Percentiles rank a stretch among this genome's conserved stretches.
Conservation (phyloP, 768 basidiomycete genomes). For the Pleurotus sapidus region DNA sequence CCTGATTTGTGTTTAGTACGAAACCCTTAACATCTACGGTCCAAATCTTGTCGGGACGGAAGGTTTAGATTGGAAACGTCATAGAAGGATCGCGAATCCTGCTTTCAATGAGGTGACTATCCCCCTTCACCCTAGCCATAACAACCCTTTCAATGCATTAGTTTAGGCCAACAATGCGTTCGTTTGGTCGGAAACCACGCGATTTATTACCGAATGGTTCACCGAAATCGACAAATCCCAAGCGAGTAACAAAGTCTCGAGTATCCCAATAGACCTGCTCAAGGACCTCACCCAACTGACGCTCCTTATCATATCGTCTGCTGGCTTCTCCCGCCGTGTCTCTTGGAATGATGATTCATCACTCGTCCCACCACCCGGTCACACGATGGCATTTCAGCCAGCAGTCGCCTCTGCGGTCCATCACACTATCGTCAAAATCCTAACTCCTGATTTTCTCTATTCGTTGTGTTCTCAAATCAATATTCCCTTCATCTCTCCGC, state of each 20-base stretch:
- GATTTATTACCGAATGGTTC: slow-evolving; percentile 40
- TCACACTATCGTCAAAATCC: slow-evolving; percentile 18
- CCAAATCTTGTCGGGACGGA: slow-evolving; percentile 39
- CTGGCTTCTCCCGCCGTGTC: slow-evolving; percentile 28
- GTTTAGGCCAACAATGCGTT: slow-evolving; percentile 37
- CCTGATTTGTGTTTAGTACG: slow-evolving; percentile 24
- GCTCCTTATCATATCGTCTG: slow-evolving; percentile 25
- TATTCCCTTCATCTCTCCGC: slow-evolving; percentile 27
- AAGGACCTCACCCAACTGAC: slow-evolving; percentile 21
- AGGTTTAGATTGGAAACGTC: slow-evolving; percentile 45
- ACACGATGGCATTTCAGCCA: slow-evolving; percentile 23
- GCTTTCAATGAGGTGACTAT: slow-evolving; percentile 45
- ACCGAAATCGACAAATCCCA: slow-evolving; percentile 25
- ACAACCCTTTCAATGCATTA: background rate
- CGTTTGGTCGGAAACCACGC: slow-evolving; percentile 45
- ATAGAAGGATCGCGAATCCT: slow-evolving; percentile 40
- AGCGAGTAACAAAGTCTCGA: background rate
- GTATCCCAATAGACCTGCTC: slow-evolving; percentile 19
- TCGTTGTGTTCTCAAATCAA: slow-evolving; percentile 13
- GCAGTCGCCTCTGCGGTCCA: slow-evolving; percentile 19
- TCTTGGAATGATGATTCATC: slow-evolving; percentile 21
- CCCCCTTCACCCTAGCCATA: background rate
- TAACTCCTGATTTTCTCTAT: slow-evolving; percentile 23
- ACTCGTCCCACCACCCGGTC: slow-evolving; percentile 13
- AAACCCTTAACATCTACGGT: slow-evolving; percentile 43